Percentiles rank a stretch among this genome's conserved stretches.
Evolutionary conservation across 805 yeast genomes (phyloP).

Genomic region (Ogataea wickerhamii): DNA sequence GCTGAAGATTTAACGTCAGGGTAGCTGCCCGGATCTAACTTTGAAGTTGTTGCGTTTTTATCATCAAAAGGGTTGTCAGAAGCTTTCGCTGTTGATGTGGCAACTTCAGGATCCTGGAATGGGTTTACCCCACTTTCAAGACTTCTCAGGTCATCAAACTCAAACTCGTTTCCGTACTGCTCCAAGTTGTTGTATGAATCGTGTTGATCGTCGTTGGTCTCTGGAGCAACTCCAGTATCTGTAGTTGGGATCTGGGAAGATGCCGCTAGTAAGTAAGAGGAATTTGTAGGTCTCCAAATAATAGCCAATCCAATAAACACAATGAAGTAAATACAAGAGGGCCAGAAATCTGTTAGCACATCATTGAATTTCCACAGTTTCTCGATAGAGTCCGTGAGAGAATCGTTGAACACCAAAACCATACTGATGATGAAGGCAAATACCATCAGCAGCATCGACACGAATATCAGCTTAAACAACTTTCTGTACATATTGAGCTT

Average conservation of each 20-base stretch:
- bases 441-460: slow-evolving; percentile 65
- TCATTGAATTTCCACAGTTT: slow-evolving; percentile 90
- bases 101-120: slow-evolving; percentile 20
- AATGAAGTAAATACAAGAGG: slow-evolving; percentile 78
- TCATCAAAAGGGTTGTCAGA: slow-evolving; percentile 33
- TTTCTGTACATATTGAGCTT: slow-evolving; percentile 83
- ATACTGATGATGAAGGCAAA: slow-evolving; percentile 69
- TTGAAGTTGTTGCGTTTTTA: slow-evolving; percentile 17
- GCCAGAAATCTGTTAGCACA: slow-evolving; percentile 92
- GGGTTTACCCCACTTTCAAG: slow-evolving; percentile 40
- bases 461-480: slow-evolving; percentile 69
- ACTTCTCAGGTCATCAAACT: slow-evolving; percentile 54
- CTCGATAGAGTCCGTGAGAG: slow-evolving; percentile 73
- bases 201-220: slow-evolving; percentile 22
- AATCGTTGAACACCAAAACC: slow-evolving; percentile 68
- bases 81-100: slow-evolving; percentile 2
- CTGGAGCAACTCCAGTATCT: slow-evolving; percentile 53
- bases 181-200: slow-evolving; percentile 27
- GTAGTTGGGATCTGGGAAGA: slow-evolving; percentile 80
- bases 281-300: slow-evolving; percentile 97
- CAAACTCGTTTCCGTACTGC: slow-evolving; percentile 51
- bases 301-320: slow-evolving; percentile 82
- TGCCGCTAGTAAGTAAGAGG: slow-evolving; percentile 91
- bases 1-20: slow-evolving; percentile 13
- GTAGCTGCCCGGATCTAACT: slow-evolving; percentile 28